Evolutionary conservation across 2,329 filamentous ascomycete species (phyloP).

Genomic region (Torrubiella hemipterigena): DNA sequence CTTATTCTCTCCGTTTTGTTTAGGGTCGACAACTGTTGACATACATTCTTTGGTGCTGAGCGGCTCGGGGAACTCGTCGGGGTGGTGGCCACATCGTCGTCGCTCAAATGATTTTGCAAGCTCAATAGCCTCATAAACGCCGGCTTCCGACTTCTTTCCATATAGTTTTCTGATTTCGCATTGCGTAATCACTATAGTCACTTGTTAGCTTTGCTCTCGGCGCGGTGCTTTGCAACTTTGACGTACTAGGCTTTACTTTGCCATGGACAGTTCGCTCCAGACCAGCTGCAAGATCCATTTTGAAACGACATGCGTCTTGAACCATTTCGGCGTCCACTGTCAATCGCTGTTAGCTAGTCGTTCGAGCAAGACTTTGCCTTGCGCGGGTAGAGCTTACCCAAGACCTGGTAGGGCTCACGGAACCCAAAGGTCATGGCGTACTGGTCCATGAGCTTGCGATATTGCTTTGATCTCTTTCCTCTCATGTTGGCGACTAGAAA

Average conservation of each 20-base stretch:
- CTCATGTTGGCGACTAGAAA: conserved; percentile 29
- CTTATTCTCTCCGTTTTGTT: conserved; percentile 59
- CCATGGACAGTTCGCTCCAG: conserved; percentile 78
- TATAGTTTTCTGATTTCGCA: conserved; percentile 74
- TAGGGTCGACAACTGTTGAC: conserved; percentile 65
- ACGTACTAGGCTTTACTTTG: conserved; percentile 67
- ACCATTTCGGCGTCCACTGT: conserved; percentile 76
- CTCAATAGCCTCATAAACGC: conserved; percentile 50
- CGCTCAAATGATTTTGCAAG: conserved; percentile 66
- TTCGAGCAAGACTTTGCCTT: conserved; percentile 2
- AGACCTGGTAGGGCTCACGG: conserved; percentile 85
- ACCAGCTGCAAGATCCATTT: conserved; percentile 74
- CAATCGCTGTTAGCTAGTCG: conserved; percentile 11
- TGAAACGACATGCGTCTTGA: conserved; percentile 67
- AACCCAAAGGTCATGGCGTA: conserved; percentile 83
- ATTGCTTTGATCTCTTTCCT: conserved; percentile 41
- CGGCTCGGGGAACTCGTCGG: conserved; percentile 58
- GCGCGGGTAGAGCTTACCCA: conserved; percentile 36
- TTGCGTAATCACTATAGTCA: conserved; percentile 57
- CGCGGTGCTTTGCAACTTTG: too few relatives aligned
- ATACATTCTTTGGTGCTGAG: conserved; percentile 61
- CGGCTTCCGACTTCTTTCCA: conserved; percentile 41
- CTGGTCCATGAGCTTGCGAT: conserved; percentile 81
- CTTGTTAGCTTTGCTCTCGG: conserved; percentile 8
- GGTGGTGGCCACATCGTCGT: conserved; percentile 66